Percentiles rank a stretch among this genome's conserved stretches.
Evolutionary conservation across 2,329 filamentous ascomycete genomes (phyloP).

Genomic region (Septoria linicola): DNA sequence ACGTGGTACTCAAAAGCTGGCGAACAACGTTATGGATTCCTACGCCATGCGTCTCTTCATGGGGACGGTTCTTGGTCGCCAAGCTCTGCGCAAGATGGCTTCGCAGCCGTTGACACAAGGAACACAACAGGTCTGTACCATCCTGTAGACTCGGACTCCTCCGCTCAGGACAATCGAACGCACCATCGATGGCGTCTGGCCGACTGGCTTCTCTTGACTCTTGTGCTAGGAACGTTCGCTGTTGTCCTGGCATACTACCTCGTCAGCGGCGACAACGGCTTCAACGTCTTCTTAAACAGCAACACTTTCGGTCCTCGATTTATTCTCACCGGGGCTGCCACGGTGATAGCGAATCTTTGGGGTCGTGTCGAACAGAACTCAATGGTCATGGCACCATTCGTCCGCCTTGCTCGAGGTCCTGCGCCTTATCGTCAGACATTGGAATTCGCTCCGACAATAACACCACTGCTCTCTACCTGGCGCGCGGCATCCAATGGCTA

Average conservation of each 20-base stretch:
- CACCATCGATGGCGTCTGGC: constrained; percentile 14
- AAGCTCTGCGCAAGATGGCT: too few relatives aligned
- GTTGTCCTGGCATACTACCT: constrained; percentile 25
- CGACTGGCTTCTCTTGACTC: constrained; percentile 17
- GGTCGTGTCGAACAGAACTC: constrained; percentile 22
- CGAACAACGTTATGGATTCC: too few relatives aligned
- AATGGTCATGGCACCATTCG: constrained; percentile 20
- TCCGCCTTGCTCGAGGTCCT: constrained; percentile 6
- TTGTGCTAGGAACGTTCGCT: constrained; percentile 18
- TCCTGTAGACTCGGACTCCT: constrained; percentile 4
- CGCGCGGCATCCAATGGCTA: constrained; percentile 12
- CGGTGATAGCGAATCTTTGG: constrained; percentile 21
- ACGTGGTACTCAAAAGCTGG: too few relatives aligned
- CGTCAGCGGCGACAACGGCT: constrained; percentile 17
- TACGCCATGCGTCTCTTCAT: background rate
- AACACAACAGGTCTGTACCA: background rate
- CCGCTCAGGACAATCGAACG: background rate
- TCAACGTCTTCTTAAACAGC: constrained; percentile 27
- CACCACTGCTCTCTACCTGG: constrained; percentile 21
- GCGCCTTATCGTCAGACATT: constrained; percentile 10
- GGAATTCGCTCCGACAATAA: constrained; percentile 21
- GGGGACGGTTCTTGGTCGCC: background rate
- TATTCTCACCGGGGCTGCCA: constrained; percentile 24
- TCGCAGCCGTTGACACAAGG: too few relatives aligned
- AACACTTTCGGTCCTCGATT: constrained; percentile 27